Base-by-base conservation (phyloP, 129 eudicot genomes). In the Apium graveolens region DNA sequence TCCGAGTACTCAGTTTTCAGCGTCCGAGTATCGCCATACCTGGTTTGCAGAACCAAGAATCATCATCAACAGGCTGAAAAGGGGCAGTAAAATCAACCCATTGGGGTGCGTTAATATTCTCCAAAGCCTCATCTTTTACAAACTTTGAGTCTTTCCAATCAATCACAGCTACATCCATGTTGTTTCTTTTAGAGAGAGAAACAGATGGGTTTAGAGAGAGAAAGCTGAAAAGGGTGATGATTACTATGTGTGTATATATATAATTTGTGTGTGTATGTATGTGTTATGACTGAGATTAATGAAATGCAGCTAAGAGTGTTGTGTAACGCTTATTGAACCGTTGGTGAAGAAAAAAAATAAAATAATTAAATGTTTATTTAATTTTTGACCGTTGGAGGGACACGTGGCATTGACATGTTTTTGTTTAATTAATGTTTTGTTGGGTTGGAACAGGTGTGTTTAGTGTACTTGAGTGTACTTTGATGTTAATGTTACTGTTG, bases 101-200 rank as follows among this genome's bases (percentile, higher is more conserved):
- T 74, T 92, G 90, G 73, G 95, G 97, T 41, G 97, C 95, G 74
- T 86, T 89, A 70, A 92, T 86, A 77, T 88, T 87, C 86, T 92
- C 97, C 11, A 84, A 89, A 29, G 83, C 42, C 18, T 87, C 83
- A 80, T 92, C 97, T 41, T 71, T 89, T 27, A 86, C 92, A 46
- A 86, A 89, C 76, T 86, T 89, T 1, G 97, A 89, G 79, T 88
- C 95, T 44, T 92, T 85, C 97, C 97, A 92, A 72, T 92, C 97
- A 62, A 92, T 89, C 24, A 80, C 76, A 1, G 95, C 95, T 14
- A 88, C 92, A 82, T 92, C 95, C 97, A 92, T 49, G 34, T 4
- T 46, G 46, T 4, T 46, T 42, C 34, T 18, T 55, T 9, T 39
- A 71, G 34, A 73, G 17, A 38, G 72, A 76, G 66, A 80, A 32